Evolutionary conservation across 2,329 filamentous ascomycete genomes (phyloP).

Genomic region (Pyrenophora tritici-repentis): DNA sequence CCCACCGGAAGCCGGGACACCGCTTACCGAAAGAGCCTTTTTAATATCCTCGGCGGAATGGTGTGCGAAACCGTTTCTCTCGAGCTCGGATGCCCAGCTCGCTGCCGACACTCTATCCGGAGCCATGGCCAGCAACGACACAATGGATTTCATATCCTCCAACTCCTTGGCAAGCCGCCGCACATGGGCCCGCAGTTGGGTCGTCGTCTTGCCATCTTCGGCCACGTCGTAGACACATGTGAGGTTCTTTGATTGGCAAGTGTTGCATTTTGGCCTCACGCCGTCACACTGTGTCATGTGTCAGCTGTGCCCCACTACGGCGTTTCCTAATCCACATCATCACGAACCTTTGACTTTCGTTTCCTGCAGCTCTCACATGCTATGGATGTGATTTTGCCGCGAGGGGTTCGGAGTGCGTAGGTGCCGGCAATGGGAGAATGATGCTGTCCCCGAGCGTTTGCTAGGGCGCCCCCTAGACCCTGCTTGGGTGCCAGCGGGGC

Average conservation of each 20-base stretch:
- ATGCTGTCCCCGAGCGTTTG: constrained; percentile 38
- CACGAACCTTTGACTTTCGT: constrained; percentile 45
- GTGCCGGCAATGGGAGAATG: constrained; percentile 45
- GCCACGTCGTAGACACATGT: constrained; percentile 47
- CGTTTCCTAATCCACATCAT: background rate
- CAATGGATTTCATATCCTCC: constrained; percentile 47
- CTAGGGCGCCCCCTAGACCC: constrained; percentile 39
- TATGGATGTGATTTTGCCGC: constrained; percentile 49
- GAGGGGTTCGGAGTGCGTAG: constrained; percentile 44
- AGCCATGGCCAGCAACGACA: constrained; percentile 42
- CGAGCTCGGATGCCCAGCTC: constrained; percentile 44
- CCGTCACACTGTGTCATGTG: constrained; percentile 40
- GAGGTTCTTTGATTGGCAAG: constrained; percentile 46
- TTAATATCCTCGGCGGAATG: constrained; percentile 46
- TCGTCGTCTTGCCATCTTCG: constrained; percentile 47
- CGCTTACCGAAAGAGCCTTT: constrained; percentile 42
- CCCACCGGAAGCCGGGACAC: background rate
- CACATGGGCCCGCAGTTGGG: constrained; percentile 46
- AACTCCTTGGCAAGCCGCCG: constrained; percentile 45
- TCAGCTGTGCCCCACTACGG: constrained; percentile 13
- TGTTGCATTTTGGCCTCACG: constrained; percentile 47
- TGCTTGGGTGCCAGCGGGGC: constrained; percentile 47
- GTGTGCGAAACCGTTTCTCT: constrained; percentile 46
- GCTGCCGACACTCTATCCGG: constrained; percentile 42
- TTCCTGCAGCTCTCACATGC: constrained; percentile 48